A percentile compares a stretch with the other conserved stretches of the same genome.
Conservation (phyloP, 108 stramenopile species). For the Parietichytrium sp. region DNA sequence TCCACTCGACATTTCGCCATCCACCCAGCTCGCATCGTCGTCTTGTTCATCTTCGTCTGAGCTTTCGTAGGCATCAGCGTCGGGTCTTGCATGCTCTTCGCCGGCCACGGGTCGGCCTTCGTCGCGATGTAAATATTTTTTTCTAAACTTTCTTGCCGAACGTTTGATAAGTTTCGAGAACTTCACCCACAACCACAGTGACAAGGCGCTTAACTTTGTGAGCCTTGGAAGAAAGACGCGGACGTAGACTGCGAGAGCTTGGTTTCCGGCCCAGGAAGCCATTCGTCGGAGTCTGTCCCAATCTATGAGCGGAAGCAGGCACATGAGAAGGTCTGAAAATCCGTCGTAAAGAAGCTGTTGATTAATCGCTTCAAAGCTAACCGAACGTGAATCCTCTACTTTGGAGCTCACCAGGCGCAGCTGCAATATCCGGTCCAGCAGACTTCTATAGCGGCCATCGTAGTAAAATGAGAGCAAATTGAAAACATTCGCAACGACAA, state of each 20-base stretch:
- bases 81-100: too few species aligned
- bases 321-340: constrained; percentile 32
- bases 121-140: too few species aligned
- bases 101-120: too few species aligned
- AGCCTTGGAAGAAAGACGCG: too few species aligned
- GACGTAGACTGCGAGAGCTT: neutral
- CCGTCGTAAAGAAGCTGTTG: constrained; percentile 37
- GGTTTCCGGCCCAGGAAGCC: neutral
- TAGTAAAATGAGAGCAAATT: neutral
- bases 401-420: constrained; percentile 5
- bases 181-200: too few species aligned
- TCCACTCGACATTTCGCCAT: too few species aligned
- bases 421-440: constrained; percentile 14
- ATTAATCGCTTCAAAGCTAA: constrained; percentile 31
- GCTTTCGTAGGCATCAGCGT: too few species aligned
- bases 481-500: neutral
- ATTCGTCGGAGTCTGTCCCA: neutral
- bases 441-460: constrained; percentile 2
- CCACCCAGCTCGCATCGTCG: too few species aligned
- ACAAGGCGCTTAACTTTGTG: too few species aligned
- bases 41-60: too few species aligned
- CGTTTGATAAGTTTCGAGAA: too few species aligned
- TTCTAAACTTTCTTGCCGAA: too few species aligned
- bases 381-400: neutral
- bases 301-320: constrained; percentile 9